Evolutionary conservation across 192 early-diverging fungal genomes (phyloP).

Genomic region (Mortierella hygrophila): DNA sequence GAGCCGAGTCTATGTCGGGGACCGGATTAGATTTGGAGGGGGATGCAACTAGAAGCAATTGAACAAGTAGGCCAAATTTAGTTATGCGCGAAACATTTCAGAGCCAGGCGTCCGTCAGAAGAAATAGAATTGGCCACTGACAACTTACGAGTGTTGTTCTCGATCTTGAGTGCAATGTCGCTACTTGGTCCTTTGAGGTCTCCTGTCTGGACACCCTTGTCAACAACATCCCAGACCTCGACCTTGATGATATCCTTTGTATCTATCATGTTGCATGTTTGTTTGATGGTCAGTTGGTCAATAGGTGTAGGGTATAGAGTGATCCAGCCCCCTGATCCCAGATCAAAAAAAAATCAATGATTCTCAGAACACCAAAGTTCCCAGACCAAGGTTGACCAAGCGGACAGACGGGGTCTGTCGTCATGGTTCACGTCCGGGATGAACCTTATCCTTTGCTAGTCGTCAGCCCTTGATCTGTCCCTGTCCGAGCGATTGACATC

Average conservation of each 20-base stretch:
- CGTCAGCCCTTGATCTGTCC: neutral
- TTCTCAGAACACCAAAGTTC: neutral
- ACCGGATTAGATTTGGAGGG: slow-evolving; percentile 24
- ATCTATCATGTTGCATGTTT: slow-evolving; percentile 30
- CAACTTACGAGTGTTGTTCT: slow-evolving; percentile 46
- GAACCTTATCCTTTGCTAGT: neutral
- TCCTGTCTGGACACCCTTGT: slow-evolving; percentile 60
- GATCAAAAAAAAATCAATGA: neutral
- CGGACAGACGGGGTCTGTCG: neutral
- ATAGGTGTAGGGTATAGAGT: too few relatives aligned
- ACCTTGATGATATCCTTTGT: slow-evolving; percentile 72
- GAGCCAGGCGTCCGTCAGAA: neutral
- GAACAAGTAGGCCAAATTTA: neutral
- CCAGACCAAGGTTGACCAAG: neutral
- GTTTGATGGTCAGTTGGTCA: too few relatives aligned
- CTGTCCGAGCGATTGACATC: neutral
- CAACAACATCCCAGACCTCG: slow-evolving; percentile 74
- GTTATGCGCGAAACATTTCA: neutral
- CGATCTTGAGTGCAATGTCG: slow-evolving; percentile 47
- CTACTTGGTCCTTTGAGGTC: slow-evolving; percentile 15
- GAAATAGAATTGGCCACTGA: neutral
- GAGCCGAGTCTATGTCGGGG: neutral
- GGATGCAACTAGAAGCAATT: slow-evolving; percentile 20
- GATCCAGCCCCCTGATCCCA: neutral
- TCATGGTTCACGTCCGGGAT: neutral